Base-by-base conservation (phyloP, 768 basidiomycete species). In the Coprinellus micaceus region DNA sequence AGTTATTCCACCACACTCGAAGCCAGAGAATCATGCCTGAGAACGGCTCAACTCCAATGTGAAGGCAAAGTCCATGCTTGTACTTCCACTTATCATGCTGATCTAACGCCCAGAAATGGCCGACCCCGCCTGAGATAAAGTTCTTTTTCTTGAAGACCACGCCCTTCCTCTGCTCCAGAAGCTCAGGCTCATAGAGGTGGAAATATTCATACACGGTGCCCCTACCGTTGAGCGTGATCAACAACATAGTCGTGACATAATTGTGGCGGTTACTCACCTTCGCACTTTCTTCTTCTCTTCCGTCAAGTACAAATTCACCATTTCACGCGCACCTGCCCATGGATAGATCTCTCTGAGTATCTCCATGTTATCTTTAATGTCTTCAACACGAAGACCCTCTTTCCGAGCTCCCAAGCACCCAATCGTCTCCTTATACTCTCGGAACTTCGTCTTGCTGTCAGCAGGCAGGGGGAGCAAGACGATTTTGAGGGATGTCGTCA, bases 51-150 rank as follows among this genome's bases (percentile, higher is more conserved):
- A 74, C 45, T 0, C 66, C 63, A 13, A 62, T 56, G 62, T 80
- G 70, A 0, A 71, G 49, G 54, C 60, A 63, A 0, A 80, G 64
- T 0, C 75, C 74, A 62, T 73, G 79, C 4, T 63, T 56, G 24
- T 46, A 46, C 17, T 64, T 60, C 74, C 73, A 79, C 48, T 81
- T 81, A 57, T 81, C 75, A 58, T 81, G 77, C 57, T 81, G 79
- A 51, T 81, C 74, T 19, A 69, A 44, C 0, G 61, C 41, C 65
- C 69, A 69, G 0, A 74, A 40, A 24, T 77, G 73, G 25, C 72
- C 78, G 0, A 77, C 67, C 0, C 78, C 78, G 5, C 78, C 76
- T 2, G 73, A 65, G 60, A 64, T 76, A 49, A 73, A 79, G 0
- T 55, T 57, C 3, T 61, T 59, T 0, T 71, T 63, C 15, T 63